Evolutionary conservation across 2,329 filamentous ascomycete species (phyloP).

Genomic region (Drechslerella dactyloides): DNA sequence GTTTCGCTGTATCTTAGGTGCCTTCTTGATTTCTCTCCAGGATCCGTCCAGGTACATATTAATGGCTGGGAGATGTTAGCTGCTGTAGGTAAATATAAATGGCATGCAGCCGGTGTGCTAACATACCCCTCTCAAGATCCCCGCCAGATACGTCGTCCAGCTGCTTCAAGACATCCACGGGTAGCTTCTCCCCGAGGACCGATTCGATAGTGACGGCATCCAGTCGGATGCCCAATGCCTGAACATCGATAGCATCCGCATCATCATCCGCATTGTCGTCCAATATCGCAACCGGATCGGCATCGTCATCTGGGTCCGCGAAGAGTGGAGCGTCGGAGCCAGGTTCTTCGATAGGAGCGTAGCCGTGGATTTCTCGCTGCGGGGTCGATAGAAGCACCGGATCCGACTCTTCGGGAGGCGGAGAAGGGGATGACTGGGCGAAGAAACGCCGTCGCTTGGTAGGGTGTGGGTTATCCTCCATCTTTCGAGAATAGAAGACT

Average conservation of each 20-base stretch:
- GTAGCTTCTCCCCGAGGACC: conserved; percentile 67
- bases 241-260: conserved; percentile 50
- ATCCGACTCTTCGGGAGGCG: conserved; percentile 35
- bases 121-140: conserved; percentile 66
- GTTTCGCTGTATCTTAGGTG: conserved; percentile 66
- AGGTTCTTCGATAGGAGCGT: conserved; percentile 16
- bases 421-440: conserved; percentile 39
- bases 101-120: not conserved
- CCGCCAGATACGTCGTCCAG: conserved; percentile 66
- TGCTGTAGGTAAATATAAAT: not conserved
- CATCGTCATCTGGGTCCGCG: conserved; percentile 31
- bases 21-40: conserved; percentile 64
- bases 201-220: conserved; percentile 67
- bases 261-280: conserved; percentile 14
- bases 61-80: conserved; percentile 51
- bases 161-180: conserved; percentile 61
- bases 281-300: conserved; percentile 1
- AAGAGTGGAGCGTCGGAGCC: conserved; percentile 32
- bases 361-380: conserved; percentile 28
- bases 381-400: conserved; percentile 45
- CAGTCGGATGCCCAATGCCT: conserved; percentile 59
- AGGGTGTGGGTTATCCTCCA: conserved; percentile 48
- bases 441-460: conserved; percentile 46
- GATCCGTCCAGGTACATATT: conserved; percentile 70
- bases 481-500: conserved; percentile 6